phyloP scores from a whole-genome alignment of 805 yeast species.

The Candida patagonica region DNA sequence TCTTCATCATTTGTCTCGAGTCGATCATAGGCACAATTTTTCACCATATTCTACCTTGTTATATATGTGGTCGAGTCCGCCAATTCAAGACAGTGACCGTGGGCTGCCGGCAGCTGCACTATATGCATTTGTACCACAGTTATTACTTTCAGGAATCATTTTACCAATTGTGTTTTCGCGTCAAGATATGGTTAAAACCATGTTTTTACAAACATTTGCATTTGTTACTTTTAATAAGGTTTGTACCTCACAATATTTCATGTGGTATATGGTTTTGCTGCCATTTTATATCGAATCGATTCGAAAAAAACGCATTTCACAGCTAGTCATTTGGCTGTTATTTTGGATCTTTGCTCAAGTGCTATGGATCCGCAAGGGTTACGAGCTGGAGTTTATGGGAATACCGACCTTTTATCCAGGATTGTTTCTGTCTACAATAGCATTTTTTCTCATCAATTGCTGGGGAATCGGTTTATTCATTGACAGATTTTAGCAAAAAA shows the following conservation, averaged over 20 bases:
- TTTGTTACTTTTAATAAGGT: slow-evolving; percentile 75
- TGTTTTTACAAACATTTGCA: slow-evolving; percentile 71
- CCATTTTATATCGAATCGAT: slow-evolving; percentile 55
- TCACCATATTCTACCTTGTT: slow-evolving; percentile 74
- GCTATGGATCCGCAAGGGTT: slow-evolving; percentile 72
- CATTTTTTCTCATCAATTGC: slow-evolving; percentile 54
- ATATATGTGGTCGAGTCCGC: slow-evolving; percentile 30
- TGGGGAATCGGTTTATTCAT: slow-evolving; percentile 52
- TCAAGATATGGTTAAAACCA: slow-evolving; percentile 37
- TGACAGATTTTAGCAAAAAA: slow-evolving; percentile 27
- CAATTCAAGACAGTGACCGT: slow-evolving; percentile 5
- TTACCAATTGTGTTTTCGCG: slow-evolving; percentile 46
- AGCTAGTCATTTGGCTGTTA: slow-evolving; percentile 27
- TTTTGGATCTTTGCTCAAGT: slow-evolving; percentile 70
- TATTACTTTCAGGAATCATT: slow-evolving; percentile 46
- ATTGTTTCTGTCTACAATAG: slow-evolving; percentile 44
- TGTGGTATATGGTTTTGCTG: slow-evolving; percentile 83
- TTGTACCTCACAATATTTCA: slow-evolving; percentile 89
- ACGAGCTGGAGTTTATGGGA: slow-evolving; percentile 73
- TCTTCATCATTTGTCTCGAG: slow-evolving; percentile 68
- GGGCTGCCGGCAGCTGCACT: slow-evolving; percentile 27
- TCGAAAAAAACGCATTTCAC: neutral
- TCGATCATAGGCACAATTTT: slow-evolving; percentile 94
- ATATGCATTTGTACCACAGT: slow-evolving; percentile 79
- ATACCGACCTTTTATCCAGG: slow-evolving; percentile 50